Percentiles rank a stretch among this genome's conserved stretches.
These are phyloP conservation scores for Naganishia cerealis DNA, from an alignment of 1,284 basidiomycete species.

Conservation along the genomic window DNA sequence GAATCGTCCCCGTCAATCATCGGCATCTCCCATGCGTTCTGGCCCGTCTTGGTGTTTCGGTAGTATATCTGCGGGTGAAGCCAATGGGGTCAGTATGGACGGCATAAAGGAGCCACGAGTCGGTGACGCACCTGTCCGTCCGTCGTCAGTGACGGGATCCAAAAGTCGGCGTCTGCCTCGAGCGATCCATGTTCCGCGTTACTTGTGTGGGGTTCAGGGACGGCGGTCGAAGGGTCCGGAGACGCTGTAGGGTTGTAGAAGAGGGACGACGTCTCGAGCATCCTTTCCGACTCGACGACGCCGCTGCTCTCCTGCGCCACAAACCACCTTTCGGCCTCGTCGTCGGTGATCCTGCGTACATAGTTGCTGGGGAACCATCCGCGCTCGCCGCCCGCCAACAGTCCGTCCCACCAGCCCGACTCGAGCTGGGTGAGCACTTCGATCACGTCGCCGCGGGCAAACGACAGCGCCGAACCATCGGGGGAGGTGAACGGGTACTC, in stretches of 20 bases:
- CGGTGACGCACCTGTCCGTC: constrained; percentile 52
- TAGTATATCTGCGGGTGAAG: constrained; percentile 73
- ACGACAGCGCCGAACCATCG: constrained; percentile 83
- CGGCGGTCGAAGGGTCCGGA: not conserved
- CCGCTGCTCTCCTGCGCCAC: constrained; percentile 28
- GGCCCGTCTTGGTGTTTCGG: constrained; percentile 84
- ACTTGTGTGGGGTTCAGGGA: not conserved
- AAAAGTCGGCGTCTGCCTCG: constrained; percentile 46
- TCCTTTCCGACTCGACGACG: constrained; percentile 27
- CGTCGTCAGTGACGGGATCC: constrained; percentile 54
- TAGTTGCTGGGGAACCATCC: constrained; percentile 99
- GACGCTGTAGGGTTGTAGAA: not conserved
- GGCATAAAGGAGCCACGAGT: not conserved
- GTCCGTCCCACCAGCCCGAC: constrained; percentile 98
- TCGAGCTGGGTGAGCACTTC: constrained; percentile 88
- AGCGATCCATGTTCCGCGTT: not conserved
- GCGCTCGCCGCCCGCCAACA: constrained; percentile 73
- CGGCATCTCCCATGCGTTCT: constrained; percentile 82
- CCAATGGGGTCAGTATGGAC: not conserved
- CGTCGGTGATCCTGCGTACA: constrained; percentile 73
- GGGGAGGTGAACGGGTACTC: constrained; percentile 88
- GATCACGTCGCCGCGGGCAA: constrained; percentile 82
- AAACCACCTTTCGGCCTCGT: constrained; percentile 71
- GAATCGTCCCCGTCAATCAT: constrained; percentile 35
- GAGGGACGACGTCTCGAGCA: not conserved